Evolutionary conservation across 257 asterid genomes (phyloP).

Genomic region (Salvia miltiorrhiza): DNA sequence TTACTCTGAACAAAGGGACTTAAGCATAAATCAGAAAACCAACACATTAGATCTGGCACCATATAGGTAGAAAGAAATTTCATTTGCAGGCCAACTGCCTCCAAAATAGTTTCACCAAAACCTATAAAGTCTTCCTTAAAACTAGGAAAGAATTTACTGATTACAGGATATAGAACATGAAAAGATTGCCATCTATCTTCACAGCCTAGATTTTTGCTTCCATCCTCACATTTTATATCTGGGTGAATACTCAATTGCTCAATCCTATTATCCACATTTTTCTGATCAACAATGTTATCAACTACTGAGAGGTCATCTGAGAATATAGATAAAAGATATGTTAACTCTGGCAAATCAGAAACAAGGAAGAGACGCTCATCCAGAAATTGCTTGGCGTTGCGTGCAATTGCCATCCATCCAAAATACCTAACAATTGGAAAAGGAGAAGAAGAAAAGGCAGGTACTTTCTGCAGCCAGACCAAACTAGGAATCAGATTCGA

Average conservation of each 20-base stretch:
- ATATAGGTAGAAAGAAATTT: constrained; percentile 66
- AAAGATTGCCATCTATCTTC: constrained; percentile 52
- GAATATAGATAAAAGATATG: constrained; percentile 65
- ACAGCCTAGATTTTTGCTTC: constrained; percentile 31
- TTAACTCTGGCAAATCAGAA: constrained; percentile 72
- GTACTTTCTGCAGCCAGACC: constrained; percentile 79
- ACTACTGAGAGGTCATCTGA: constrained; percentile 81
- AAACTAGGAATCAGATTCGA: constrained; percentile 79
- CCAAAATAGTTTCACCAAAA: constrained; percentile 83
- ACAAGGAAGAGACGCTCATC: constrained; percentile 86
- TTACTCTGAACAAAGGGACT: constrained; percentile 71
- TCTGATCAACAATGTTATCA: constrained; percentile 47
- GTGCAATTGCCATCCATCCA: constrained; percentile 98
- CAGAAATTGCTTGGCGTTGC: constrained; percentile 76
- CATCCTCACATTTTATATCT: constrained; percentile 31
- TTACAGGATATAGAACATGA: constrained; percentile 61
- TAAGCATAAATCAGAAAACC: constrained; percentile 89
- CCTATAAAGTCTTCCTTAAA: constrained; percentile 75
- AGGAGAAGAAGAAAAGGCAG: constrained; percentile 64
- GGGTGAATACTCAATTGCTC: constrained; percentile 32
- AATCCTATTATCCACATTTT: constrained; percentile 31
- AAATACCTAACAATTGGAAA: constrained; percentile 79
- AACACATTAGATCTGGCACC: constrained; percentile 84
- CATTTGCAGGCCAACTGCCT: constrained; percentile 92
- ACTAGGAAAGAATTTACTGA: constrained; percentile 74